A percentile compares a stretch with the other conserved stretches of the same genome.
Conservation (phyloP, 805 yeast species). For the Priceomyces carsonii region DNA sequence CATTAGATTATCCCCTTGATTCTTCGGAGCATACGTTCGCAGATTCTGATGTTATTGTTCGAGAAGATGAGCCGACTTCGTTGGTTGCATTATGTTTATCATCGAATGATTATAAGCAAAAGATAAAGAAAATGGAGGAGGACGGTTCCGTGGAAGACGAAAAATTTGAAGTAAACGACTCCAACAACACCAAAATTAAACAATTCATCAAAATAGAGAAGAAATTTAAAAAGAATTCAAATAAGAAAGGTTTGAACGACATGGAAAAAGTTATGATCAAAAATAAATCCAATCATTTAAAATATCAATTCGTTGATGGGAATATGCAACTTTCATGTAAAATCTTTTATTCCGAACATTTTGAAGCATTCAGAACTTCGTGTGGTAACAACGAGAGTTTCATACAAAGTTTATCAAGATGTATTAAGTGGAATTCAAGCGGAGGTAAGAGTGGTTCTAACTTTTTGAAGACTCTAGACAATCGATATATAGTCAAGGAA, state of each 20-base stretch:
- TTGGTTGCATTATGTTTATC: slow-evolving; percentile 90
- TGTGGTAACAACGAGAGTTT: slow-evolving; percentile 77
- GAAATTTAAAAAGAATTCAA: slow-evolving; percentile 35
- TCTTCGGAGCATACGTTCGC: slow-evolving; percentile 88
- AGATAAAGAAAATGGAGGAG: slow-evolving; percentile 41
- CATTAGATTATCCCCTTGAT: slow-evolving; percentile 77
- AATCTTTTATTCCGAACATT: slow-evolving; percentile 93
- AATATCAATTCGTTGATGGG: slow-evolving; percentile 89
- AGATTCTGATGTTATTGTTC: slow-evolving; percentile 87
- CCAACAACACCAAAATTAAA: slow-evolving; percentile 31
- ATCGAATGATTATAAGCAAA: slow-evolving; percentile 75
- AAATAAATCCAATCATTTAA: slow-evolving; percentile 83
- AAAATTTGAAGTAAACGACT: slow-evolving; percentile 20
- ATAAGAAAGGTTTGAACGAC: slow-evolving; percentile 26
- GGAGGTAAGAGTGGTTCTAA: slow-evolving; percentile 98
- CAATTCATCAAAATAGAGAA: slow-evolving; percentile 43
- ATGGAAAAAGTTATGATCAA: slow-evolving; percentile 75
- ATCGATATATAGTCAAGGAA: slow-evolving; percentile 86
- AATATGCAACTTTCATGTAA: slow-evolving; percentile 84
- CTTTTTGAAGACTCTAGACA: slow-evolving; percentile 88
- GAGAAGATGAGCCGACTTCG: slow-evolving; percentile 97
- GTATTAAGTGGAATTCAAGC: slow-evolving; percentile 92
- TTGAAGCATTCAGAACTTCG: slow-evolving; percentile 86
- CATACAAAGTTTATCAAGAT: slow-evolving; percentile 86
- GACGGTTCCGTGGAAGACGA: slow-evolving; percentile 7